Percentiles rank a stretch among this genome's conserved stretches.
phyloP scores from a whole-genome alignment of 1,284 basidiomycete genomes.

The Cystobasidium pallidum region DNA sequence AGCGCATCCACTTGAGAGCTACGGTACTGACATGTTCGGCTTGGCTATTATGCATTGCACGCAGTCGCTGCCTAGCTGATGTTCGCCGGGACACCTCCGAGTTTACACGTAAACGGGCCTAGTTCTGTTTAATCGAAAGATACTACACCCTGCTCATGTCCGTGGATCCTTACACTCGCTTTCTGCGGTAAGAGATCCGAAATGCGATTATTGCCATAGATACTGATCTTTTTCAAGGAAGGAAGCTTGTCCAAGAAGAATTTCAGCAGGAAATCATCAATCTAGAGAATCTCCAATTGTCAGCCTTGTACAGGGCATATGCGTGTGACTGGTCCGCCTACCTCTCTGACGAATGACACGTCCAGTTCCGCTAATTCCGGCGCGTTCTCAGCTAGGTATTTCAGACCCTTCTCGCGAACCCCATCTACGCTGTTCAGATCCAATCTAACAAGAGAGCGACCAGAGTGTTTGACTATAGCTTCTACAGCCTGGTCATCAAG shows the following conservation, averaged over 20 bases:
- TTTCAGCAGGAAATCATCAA: constrained; percentile 79
- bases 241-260: constrained; percentile 64
- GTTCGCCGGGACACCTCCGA: no score
- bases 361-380: constrained; percentile 68
- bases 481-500: constrained; percentile 66
- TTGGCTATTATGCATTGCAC: no score
- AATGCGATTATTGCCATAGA: constrained; percentile 56
- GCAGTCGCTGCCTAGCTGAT: no score
- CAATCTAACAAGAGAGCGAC: constrained; percentile 65
- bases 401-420: constrained; percentile 65
- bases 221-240: constrained; percentile 52
- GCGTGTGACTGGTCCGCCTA: constrained; percentile 53
- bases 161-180: constrained; percentile 39
- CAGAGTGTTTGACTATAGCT: constrained; percentile 73
- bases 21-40: no score
- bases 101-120: no score
- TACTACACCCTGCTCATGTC: constrained; percentile 43
- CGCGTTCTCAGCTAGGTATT: constrained; percentile 62
- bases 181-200: constrained; percentile 49
- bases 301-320: background rate
- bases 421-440: constrained; percentile 77
- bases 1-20: no score
- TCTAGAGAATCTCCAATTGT: background rate
- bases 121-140: constrained; percentile 13
- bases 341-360: constrained; percentile 81